Base-by-base conservation (phyloP, 2,329 filamentous ascomycete species). In the Sclerotinia subarctica region DNA sequence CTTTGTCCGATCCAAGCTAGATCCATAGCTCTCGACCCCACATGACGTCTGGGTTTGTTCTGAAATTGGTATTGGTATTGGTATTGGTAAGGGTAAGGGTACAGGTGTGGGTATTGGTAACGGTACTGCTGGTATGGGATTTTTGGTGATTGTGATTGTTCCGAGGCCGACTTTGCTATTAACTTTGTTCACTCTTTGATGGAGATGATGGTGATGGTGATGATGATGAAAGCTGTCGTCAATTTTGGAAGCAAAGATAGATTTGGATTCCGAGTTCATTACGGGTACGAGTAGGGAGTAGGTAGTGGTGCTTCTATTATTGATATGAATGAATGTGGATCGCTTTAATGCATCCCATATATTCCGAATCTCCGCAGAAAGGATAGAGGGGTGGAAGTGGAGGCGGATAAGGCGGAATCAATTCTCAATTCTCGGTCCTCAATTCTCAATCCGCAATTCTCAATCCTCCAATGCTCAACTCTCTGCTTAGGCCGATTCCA, bases 1-100 rank as follows among this genome's bases (percentile, higher is more conserved):
- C 54, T 67, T 60, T 67, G 56, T 62, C n/a, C 32, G 46, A 58
- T 49, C 29, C 53, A 38, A 46, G 21, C 58, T 44, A 60, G 44
- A 60, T 49, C 26, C 29, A 29, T 60, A 24, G 26, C 24, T 29
- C 35, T 24, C 17, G 32, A 44, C 58, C 44, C 58, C 58, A 60
- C 58, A 60, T 60, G 58, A 60, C 58, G 58, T 60, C 58, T 35
- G 44, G 42, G 54, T 57, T 15, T 13, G 32, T 57, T 38, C 53
- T 56, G 15, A 19, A n/a, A 56, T 56, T 49, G 19, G 54, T 17
- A 15, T 15, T 13, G 38, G 38, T 42, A 15, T 3, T 10, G 38
- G 38, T 38, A 13, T 15, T 1, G 38, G 38, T 42, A 15, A 15
- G 11, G 38, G 13, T 15, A 42, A n/a, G n/a, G n/a, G n/a, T n/a